Evolutionary conservation across 129 eudicot species (phyloP).

Genomic region (Centella asiatica): DNA sequence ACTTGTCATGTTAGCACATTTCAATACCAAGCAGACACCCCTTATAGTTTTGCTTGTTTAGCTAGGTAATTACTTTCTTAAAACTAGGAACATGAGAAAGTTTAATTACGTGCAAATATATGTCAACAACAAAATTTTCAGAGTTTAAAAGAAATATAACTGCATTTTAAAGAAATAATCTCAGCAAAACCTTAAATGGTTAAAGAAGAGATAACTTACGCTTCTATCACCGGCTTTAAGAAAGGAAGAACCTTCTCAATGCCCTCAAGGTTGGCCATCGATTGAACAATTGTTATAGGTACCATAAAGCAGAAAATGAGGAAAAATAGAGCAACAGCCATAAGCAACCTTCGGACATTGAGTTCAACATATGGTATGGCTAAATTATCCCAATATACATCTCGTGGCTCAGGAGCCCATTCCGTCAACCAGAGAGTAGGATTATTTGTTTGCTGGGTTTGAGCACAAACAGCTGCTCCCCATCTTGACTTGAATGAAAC

Average conservation of each 20-base stretch:
- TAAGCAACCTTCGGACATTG: slow-evolving; percentile 57
- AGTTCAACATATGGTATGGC: slow-evolving; percentile 88
- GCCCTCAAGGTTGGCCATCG: slow-evolving; percentile 83
- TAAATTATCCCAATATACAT: slow-evolving; percentile 87
- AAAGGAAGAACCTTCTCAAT: slow-evolving; percentile 80
- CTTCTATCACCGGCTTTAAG: slow-evolving; percentile 55
- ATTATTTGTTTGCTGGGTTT: slow-evolving; percentile 74
- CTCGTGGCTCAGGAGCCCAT: slow-evolving; percentile 99
- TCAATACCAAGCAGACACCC: not conserved
- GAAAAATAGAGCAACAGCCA: slow-evolving; percentile 73
- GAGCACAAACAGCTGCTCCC: slow-evolving; percentile 99
- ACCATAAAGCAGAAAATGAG: slow-evolving; percentile 91
- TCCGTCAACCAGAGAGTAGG: slow-evolving; percentile 92
- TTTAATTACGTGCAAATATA: not conserved
- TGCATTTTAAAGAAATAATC: not conserved
- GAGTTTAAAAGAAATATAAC: not conserved
- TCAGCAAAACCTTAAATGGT: not conserved
- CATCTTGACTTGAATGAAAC: slow-evolving; percentile 88
- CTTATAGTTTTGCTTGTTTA: not conserved
- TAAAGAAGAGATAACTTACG: slow-evolving; percentile 35
- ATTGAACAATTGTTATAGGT: slow-evolving; percentile 91
- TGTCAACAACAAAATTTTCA: not conserved
- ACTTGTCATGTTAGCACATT: slow-evolving; percentile 2
- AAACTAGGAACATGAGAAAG: not conserved
- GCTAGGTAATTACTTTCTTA: not conserved